A percentile compares a stretch with the other conserved stretches of the same genome.
These are phyloP conservation scores for Sporothrix luriei DNA, from an alignment of 2,329 filamentous ascomycete genomes.

Conservation along the genomic window DNA sequence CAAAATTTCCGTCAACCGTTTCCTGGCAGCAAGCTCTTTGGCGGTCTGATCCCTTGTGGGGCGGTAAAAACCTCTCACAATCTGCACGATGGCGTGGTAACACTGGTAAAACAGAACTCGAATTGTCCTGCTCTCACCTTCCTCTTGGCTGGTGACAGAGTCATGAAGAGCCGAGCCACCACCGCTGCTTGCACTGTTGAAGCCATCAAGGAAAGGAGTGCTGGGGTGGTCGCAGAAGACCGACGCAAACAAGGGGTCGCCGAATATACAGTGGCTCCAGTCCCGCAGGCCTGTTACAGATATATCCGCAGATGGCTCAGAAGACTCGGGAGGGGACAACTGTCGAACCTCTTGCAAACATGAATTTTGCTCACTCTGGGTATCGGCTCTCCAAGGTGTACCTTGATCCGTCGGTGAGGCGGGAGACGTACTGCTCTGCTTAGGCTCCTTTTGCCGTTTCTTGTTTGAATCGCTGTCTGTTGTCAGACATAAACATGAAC, in stretches of 20 bases:
- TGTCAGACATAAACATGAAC: neutral
- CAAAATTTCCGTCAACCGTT: conserved; percentile 53
- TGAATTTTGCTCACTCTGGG: neutral
- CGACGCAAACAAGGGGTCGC: conserved; percentile 59
- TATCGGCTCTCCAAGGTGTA: neutral
- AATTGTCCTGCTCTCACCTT: conserved; percentile 42
- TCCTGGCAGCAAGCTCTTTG: conserved; percentile 57
- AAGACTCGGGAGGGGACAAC: neutral
- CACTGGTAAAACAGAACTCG: conserved; percentile 60
- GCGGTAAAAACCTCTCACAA: conserved; percentile 60
- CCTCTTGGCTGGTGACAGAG: conserved; percentile 31
- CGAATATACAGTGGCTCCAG: conserved; percentile 63
- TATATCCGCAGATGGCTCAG: conserved; percentile 35
- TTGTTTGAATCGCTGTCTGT: conserved; percentile 10
- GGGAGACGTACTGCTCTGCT: conserved; percentile 12
- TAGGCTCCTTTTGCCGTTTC: conserved; percentile 27
- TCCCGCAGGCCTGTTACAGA: conserved; percentile 56
- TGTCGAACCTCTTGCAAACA: neutral
- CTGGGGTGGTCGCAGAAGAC: conserved; percentile 52
- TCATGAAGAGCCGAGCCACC: neutral
- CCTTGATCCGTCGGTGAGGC: conserved; percentile 5
- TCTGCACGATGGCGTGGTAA: conserved; percentile 56
- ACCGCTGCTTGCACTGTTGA: conserved; percentile 40
- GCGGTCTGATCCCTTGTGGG: conserved; percentile 52
- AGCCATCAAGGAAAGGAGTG: conserved; percentile 53